phyloP scores from a whole-genome alignment of 75 land plant species.

The Azolla pinnata region DNA sequence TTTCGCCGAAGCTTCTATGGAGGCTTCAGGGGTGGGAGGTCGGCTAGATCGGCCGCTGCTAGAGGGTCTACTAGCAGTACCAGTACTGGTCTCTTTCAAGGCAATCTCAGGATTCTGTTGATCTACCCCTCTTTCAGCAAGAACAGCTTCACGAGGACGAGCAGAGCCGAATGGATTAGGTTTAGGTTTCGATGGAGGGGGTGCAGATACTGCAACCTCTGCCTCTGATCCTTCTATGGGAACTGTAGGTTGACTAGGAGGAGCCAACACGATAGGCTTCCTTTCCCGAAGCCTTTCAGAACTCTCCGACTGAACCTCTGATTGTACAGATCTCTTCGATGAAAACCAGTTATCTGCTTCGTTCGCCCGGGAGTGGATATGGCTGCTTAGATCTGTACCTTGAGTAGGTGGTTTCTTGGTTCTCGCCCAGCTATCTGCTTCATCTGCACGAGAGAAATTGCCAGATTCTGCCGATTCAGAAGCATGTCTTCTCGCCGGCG shows the following conservation, averaged over 20 bases:
- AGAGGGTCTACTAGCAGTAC: conserved; percentile 28
- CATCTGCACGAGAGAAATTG: conserved; percentile 52
- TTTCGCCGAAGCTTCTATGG: conserved; percentile 7
- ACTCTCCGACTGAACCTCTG: conserved; percentile 16
- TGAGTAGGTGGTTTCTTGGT: conserved; percentile 35
- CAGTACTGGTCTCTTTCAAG: conserved; percentile 3
- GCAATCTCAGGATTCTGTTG: conserved; percentile 44
- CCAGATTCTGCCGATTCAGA: conserved; percentile 4
- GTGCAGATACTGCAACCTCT: not conserved
- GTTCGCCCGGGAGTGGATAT: conserved; percentile 2
- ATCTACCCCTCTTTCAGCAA: conserved; percentile 55
- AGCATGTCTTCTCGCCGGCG: conserved; percentile 8
- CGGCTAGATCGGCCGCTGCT: conserved; percentile 64
- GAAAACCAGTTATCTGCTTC: conserved; percentile 13
- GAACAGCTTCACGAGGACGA: conserved; percentile 54
- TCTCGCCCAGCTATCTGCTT: conserved; percentile 59
- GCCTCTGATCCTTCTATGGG: not conserved
- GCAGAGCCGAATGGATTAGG: conserved; percentile 63
- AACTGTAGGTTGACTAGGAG: not conserved
- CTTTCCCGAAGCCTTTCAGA: not conserved
- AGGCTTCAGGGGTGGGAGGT: conserved; percentile 25
- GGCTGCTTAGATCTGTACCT: not conserved
- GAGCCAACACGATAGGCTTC: not conserved
- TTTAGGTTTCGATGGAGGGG: conserved; percentile 9
- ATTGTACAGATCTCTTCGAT: not conserved